Conservation (phyloP, 202 grass and related monocot species). For the Cymbopogon flexuosus region DNA sequence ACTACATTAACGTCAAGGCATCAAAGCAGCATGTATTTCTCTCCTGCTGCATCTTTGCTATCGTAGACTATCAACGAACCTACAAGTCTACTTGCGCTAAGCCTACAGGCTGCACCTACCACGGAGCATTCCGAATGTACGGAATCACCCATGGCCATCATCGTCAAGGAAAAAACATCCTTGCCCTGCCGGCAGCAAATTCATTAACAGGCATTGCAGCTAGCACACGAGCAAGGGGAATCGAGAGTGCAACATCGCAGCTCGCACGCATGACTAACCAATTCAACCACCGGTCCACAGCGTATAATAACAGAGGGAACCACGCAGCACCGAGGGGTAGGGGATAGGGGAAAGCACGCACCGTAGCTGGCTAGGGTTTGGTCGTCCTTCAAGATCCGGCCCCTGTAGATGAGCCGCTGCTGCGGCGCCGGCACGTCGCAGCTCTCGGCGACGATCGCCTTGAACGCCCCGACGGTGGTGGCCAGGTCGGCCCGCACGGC, state of each 20-base stretch:
- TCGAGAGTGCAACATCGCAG: background rate
- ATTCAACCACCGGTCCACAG: background rate
- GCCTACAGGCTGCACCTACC: background rate
- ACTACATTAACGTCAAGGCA: background rate
- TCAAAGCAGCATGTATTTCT: background rate
- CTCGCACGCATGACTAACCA: background rate
- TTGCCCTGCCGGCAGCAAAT: background rate
- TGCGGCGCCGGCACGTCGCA: constrained; percentile 75
- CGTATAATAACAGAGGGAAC: background rate
- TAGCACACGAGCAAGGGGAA: background rate
- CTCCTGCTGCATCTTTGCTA: background rate
- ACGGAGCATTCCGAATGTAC: background rate
- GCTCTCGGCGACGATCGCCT: constrained; percentile 57
- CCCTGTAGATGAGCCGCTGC: constrained; percentile 98
- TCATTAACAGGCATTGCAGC: constrained; percentile 24
- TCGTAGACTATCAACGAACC: background rate
- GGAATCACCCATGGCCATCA: background rate
- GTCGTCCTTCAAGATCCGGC: constrained; percentile 95
- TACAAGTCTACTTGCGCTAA: background rate
- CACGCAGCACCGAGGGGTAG: background rate
- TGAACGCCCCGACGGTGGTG: constrained; percentile 61
- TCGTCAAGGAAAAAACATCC: background rate
- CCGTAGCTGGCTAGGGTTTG: constrained; percentile 94
- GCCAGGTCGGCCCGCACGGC: constrained; percentile 56
- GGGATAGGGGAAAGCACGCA: background rate